phyloP scores from a whole-genome alignment of 345 rosid species.

The Citropsis articulata region DNA sequence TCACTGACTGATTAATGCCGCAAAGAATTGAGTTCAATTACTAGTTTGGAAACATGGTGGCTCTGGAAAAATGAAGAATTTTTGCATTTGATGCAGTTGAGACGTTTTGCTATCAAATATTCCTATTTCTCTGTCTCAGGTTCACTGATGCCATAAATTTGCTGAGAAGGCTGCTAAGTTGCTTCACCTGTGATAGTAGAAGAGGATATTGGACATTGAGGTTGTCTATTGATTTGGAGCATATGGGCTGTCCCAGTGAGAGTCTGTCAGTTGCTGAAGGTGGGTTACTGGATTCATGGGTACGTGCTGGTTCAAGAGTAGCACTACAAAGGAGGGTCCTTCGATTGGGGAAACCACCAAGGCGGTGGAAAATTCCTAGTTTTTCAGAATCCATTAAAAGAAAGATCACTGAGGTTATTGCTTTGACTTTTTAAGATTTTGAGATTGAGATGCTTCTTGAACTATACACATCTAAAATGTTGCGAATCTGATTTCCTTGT shows the following conservation, averaged over 20 bases:
- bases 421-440: conserved; percentile 7
- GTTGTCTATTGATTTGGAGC: conserved; percentile 86
- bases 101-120: neutral
- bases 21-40: neutral
- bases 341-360: conserved; percentile 90
- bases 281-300: conserved; percentile 80
- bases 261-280: conserved; percentile 81
- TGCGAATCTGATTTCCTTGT: neutral
- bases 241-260: conserved; percentile 61
- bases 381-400: conserved; percentile 49
- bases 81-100: neutral
- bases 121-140: conserved; percentile 41
- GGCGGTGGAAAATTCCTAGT: conserved; percentile 90
- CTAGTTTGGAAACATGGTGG: neutral
- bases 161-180: conserved; percentile 55
- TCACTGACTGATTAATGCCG: neutral
- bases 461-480: neutral
- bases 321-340: conserved; percentile 79
- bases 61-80: neutral
- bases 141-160: conserved; percentile 56
- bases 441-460: conserved; percentile 14
- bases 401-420: conserved; percentile 64
- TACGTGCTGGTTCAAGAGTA: conserved; percentile 89
- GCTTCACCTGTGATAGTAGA: conserved; percentile 67
- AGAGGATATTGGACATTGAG: conserved; percentile 94